A percentile compares a stretch with the other conserved stretches of the same genome.
phyloP scores from a whole-genome alignment of 1,139 yeast genomes.

The Yamadazyma epiphylla region DNA sequence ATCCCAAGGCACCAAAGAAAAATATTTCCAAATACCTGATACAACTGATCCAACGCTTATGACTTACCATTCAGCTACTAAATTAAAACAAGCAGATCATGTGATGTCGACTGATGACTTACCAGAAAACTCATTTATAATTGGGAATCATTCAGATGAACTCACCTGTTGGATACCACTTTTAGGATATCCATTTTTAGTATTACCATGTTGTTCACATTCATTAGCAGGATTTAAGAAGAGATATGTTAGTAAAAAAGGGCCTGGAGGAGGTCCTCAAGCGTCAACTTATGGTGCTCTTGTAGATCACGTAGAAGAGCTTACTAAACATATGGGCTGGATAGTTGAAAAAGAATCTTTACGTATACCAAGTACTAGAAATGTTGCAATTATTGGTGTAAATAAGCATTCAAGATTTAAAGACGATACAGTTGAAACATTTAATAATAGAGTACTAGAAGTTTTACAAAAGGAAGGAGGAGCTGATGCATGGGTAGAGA shows the following conservation, averaged over 20 bases:
- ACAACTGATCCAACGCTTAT: conserved; percentile 56
- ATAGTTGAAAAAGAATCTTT: conserved; percentile 78
- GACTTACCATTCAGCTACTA: conserved; percentile 45
- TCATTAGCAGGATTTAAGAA: conserved; percentile 71
- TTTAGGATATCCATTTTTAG: conserved; percentile 80
- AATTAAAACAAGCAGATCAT: conserved; percentile 50
- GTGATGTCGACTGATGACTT: conserved; percentile 66
- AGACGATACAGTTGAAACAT: conserved; percentile 22
- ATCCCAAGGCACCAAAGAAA: conserved; percentile 58
- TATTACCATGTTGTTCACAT: conserved; percentile 95
- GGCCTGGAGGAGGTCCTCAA: conserved; percentile 5
- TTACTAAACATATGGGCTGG: conserved; percentile 78
- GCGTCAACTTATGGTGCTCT: conserved; percentile 74
- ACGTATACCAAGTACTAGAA: conserved; percentile 91
- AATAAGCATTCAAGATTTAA: conserved; percentile 15
- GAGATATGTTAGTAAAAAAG: conserved; percentile 50
- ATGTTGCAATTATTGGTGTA: conserved; percentile 82
- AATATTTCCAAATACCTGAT: conserved; percentile 43
- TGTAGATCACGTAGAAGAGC: conserved; percentile 76
- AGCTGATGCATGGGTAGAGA: conserved; percentile 86
- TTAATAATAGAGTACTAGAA: conserved; percentile 46
- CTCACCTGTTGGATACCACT: conserved; percentile 94
- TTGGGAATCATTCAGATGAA: conserved; percentile 96
- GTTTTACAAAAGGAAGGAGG: conserved; percentile 75
- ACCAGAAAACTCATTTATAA: conserved; percentile 68